A percentile compares a stretch with the other conserved stretches of the same genome.
These are phyloP conservation scores for Xylaria grammica DNA, from an alignment of 495 filamentous ascomycete species.

Conservation along the genomic window DNA sequence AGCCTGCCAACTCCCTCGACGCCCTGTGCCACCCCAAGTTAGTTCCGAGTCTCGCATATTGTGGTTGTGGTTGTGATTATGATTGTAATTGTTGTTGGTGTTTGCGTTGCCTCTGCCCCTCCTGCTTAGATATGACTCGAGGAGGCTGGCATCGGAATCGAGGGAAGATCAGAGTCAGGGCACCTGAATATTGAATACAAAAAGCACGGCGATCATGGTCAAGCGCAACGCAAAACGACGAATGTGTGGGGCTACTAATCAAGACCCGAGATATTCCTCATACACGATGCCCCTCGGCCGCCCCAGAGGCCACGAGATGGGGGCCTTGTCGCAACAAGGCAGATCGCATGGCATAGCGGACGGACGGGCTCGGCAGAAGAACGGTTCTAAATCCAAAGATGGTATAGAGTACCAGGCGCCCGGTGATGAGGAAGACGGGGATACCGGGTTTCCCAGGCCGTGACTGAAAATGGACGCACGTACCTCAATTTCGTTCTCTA, in stretches of 20 bases:
- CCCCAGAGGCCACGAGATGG: background rate
- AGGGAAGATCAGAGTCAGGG: background rate
- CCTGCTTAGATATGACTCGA: background rate
- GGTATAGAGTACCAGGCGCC: background rate
- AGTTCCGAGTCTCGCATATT: conserved; percentile 16
- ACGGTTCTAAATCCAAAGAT: background rate
- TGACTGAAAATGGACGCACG: conserved; percentile 12
- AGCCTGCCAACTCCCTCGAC: conserved; percentile 21
- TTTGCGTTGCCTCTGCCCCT: background rate
- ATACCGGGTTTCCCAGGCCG: background rate
- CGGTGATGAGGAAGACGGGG: background rate
- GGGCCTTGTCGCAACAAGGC: conserved; percentile 4
- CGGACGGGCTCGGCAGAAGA: background rate
- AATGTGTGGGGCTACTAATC: conserved; percentile 10
- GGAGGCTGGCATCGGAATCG: background rate
- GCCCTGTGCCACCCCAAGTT: conserved; percentile 14
- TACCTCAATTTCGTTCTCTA: conserved; percentile 15
- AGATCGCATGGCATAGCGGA: background rate
- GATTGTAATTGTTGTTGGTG: background rate
- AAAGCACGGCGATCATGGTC: background rate
- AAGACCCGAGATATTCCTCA: conserved; percentile 4
- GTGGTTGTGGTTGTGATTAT: background rate
- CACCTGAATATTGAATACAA: background rate
- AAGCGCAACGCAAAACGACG: conserved; percentile 8
- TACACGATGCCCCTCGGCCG: background rate